Evolutionary conservation across 768 basidiomycete species (phyloP).

Genomic region (Chalciporus sphaerocephalus): DNA sequence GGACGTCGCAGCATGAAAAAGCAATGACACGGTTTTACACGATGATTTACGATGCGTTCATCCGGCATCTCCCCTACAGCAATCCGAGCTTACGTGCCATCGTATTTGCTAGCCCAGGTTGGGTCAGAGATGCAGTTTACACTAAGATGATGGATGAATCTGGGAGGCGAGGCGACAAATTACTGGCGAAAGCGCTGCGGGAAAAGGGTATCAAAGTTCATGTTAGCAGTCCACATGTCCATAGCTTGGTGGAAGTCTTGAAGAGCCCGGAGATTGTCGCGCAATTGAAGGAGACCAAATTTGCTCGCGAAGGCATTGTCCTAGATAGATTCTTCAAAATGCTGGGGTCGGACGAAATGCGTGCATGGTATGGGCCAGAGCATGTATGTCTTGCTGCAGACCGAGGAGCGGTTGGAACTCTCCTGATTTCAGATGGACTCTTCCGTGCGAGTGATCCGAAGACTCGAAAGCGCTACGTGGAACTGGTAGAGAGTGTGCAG

Average conservation of each 20-base stretch:
- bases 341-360: slow-evolving; percentile 89
- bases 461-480: slow-evolving; percentile 79
- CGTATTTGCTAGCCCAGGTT: slow-evolving; percentile 95
- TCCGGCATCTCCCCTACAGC: slow-evolving; percentile 85
- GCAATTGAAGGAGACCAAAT: slow-evolving; percentile 91
- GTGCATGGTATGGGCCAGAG: slow-evolving; percentile 97
- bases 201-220: slow-evolving; percentile 91
- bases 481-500: slow-evolving; percentile 83
- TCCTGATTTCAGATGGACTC: slow-evolving; percentile 91
- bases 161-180: slow-evolving; percentile 73
- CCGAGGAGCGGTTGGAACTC: slow-evolving; percentile 88
- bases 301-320: slow-evolving; percentile 87
- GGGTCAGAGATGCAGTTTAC: slow-evolving; percentile 85
- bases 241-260: slow-evolving; percentile 89
- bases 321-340: slow-evolving; percentile 99
- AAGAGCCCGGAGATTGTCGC: slow-evolving; percentile 87
- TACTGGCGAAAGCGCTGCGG: slow-evolving; percentile 65
- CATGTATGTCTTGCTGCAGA: slow-evolving; percentile 91
- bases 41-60: slow-evolving; percentile 80
- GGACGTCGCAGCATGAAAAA: slow-evolving; percentile 87
- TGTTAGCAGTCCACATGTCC: slow-evolving; percentile 89
- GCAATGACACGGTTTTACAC: slow-evolving; percentile 79
- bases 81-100: slow-evolving; percentile 75
- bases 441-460: slow-evolving; percentile 83
- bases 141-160: slow-evolving; percentile 85